Conservation (phyloP, 208 protist species). For the Strigomonas culicis region DNA sequence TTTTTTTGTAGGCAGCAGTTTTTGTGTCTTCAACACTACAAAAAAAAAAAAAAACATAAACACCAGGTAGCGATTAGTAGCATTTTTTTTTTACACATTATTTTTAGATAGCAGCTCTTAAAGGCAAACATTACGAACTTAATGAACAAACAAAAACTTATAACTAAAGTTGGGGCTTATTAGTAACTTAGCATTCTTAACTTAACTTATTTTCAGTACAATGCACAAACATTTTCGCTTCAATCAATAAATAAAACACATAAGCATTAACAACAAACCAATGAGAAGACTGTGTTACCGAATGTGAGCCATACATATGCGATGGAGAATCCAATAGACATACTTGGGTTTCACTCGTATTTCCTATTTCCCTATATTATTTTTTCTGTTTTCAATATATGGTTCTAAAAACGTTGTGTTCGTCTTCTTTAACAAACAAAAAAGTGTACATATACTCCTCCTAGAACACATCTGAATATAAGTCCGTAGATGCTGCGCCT, state of each 20-base stretch:
- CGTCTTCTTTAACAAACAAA: not conserved
- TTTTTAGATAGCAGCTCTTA: constrained; percentile 5
- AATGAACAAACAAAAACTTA: not conserved
- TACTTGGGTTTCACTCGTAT: constrained; percentile 8
- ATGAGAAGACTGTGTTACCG: not conserved
- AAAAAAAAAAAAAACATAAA: constrained; percentile 2
- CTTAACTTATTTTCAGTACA: too few relatives aligned
- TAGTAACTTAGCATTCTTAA: too few relatives aligned
- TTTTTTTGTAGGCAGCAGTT: too few relatives aligned
- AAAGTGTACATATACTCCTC: too few relatives aligned
- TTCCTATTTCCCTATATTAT: constrained; percentile 14
- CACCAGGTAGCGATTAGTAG: not conserved
- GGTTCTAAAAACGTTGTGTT: too few relatives aligned
- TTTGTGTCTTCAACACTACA: too few relatives aligned
- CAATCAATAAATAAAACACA: not conserved
- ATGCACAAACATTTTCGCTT: too few relatives aligned
- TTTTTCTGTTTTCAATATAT: too few relatives aligned
- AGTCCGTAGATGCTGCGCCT: not conserved
- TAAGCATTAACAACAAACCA: not conserved
- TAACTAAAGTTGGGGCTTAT: not conserved
- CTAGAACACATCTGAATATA: too few relatives aligned
- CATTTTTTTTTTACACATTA: not conserved
- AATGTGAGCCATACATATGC: not conserved
- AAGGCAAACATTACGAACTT: not conserved
- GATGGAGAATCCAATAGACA: too few relatives aligned